Base-by-base conservation (phyloP, 2,329 filamentous ascomycete genomes). In the Fusarium miscanthi region DNA sequence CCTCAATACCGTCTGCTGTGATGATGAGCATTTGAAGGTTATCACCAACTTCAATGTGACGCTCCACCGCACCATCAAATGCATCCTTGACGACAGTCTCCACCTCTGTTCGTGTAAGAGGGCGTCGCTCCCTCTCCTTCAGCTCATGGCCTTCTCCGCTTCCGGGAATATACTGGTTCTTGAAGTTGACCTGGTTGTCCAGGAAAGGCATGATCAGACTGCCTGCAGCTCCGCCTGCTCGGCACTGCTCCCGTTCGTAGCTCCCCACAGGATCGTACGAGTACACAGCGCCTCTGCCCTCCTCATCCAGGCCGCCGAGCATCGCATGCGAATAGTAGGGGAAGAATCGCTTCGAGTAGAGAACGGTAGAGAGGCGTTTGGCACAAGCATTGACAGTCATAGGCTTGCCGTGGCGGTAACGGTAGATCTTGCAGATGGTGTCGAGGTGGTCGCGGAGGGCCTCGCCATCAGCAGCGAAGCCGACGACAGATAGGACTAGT, bases 181-280 rank as follows among this genome's bases (percentile, higher is more conserved):
- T 99, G 88, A 95, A 95, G 86, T 98, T 98, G 86, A 99, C 96
- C 85, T 99, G 97, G 83, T 99, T 99, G 84, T 99, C 96, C 80
- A 99, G 85, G 88, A 99, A 99, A 3, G 96, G 96, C 93, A 98
- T 99, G 84, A 99, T 99, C 83, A 99, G 85, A 79, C 93, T 96
- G 59, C 94, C 92, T 25, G 95, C 95, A 19, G 96, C 95, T 78
- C 96, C 96, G 45, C 94, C 96, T 40, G 96, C 95, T 74, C 95
- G 91, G 85, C 95, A 98, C 85, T 97, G 94, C 85, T 99, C 96
- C 74, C 96, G 88, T 87, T 99, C 96, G 85, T 98, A 99, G 81
- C 94, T 97, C 76, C 96, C 96, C 45, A 99, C 96, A 2, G 96
- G 96, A 81, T 99, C 96, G 85, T 99, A 99, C 73, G 93, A 96